Evolutionary conservation across 2,329 filamentous ascomycete genomes (phyloP).

Genomic region (Stagonosporopsis vannaccii): DNA sequence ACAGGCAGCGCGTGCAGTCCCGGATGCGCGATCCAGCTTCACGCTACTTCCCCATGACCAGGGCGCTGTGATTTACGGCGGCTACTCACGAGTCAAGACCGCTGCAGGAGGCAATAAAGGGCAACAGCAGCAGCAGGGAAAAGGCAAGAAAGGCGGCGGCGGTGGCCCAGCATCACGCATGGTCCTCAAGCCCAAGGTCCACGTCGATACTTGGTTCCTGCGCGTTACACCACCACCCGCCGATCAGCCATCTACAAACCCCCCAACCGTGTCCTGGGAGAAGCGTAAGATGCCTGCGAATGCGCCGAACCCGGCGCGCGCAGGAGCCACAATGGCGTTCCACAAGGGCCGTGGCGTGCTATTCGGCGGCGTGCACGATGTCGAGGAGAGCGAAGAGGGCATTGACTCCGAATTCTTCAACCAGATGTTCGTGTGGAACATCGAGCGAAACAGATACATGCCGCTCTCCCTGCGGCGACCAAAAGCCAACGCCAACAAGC

Average conservation of each 20-base stretch:
- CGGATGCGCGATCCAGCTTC: slow-evolving; percentile 90
- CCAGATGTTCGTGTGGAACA: slow-evolving; percentile 88
- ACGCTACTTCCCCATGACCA: slow-evolving; percentile 89
- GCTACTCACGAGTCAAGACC: slow-evolving; percentile 89
- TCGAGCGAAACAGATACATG: slow-evolving; percentile 95
- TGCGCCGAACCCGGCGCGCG: slow-evolving; percentile 79
- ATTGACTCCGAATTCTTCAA: slow-evolving; percentile 99
- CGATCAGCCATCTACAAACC: slow-evolving; percentile 70
- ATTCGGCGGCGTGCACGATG: slow-evolving; percentile 94
- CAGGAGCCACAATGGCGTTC: slow-evolving; percentile 90
- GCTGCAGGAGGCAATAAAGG: slow-evolving; percentile 65
- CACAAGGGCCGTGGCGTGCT: slow-evolving; percentile 92
- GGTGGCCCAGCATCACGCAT: slow-evolving; percentile 70
- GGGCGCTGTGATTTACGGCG: slow-evolving; percentile 89
- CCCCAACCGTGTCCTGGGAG: slow-evolving; percentile 87
- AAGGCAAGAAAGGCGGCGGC: slow-evolving; percentile 55
- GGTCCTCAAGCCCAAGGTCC: slow-evolving; percentile 83
- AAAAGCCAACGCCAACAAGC: slow-evolving; percentile 70
- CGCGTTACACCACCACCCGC: slow-evolving; percentile 75
- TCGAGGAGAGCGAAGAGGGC: slow-evolving; percentile 89
- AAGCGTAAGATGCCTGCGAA: slow-evolving; percentile 92
- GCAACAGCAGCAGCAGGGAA: slow-evolving; percentile 55
- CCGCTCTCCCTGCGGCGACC: slow-evolving; percentile 78
- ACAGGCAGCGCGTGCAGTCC: slow-evolving; percentile 81
- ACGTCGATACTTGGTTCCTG: slow-evolving; percentile 95